Conservation (phyloP, 1,284 basidiomycete genomes). For the Moniliella sp. region DNA sequence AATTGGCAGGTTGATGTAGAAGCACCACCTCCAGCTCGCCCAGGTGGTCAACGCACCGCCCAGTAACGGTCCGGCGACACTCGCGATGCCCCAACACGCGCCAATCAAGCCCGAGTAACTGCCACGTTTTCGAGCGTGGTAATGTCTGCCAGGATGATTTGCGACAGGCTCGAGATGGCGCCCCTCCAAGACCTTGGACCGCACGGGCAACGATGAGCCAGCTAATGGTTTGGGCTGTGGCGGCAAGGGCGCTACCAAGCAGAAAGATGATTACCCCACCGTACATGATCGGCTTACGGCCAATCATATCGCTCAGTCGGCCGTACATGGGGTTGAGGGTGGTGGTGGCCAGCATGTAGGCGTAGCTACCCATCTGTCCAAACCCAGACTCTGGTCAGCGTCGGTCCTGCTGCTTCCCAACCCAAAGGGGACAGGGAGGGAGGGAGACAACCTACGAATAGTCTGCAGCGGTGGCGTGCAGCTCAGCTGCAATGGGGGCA, state of each 20-base stretch:
- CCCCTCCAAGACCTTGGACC: conserved; percentile 65
- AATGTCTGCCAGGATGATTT: conserved; percentile 60
- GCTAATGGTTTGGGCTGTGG: conserved; percentile 55
- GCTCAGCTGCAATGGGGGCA: conserved; percentile 23
- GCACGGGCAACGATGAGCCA: conserved; percentile 54
- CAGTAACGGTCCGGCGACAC: conserved; percentile 51
- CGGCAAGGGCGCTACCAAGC: conserved; percentile 58
- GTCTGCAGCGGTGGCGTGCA: conserved; percentile 6
- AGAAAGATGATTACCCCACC: conserved; percentile 49
- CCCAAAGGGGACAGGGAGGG: too few species aligned
- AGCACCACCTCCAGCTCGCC: conserved; percentile 35
- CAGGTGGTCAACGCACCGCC: conserved; percentile 36
- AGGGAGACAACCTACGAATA: conserved; percentile 36
- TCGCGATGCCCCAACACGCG: conserved; percentile 54
- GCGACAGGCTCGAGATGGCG: conserved; percentile 41
- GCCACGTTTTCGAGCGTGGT: conserved; percentile 45
- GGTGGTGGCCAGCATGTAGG: conserved; percentile 35
- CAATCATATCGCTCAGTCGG: conserved; percentile 33
- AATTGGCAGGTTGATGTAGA: conserved; percentile 43
- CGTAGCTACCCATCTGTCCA: too few species aligned
- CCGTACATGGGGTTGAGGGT: conserved; percentile 33
- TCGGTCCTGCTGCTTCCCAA: too few species aligned
- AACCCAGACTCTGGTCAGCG: too few species aligned
- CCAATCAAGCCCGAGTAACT: conserved; percentile 38
- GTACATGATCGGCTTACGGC: conserved; percentile 50